Conservation (phyloP, 2,329 filamentous ascomycete genomes). For the Colletotrichum sp. region DNA sequence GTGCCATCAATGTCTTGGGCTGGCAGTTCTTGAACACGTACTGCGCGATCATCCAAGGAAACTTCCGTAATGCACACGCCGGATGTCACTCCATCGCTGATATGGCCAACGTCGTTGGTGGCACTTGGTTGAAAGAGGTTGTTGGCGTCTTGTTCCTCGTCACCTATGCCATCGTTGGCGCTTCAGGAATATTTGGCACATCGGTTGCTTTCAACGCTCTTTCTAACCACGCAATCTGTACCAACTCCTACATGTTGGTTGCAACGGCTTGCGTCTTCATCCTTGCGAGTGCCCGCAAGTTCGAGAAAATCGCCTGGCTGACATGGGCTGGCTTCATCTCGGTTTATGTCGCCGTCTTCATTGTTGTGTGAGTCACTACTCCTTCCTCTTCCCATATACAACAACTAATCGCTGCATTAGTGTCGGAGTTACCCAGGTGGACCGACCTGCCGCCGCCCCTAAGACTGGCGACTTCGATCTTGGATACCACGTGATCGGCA, state of each 20-base stretch:
- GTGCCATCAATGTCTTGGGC: slow-evolving; percentile 45
- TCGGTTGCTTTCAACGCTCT: slow-evolving; percentile 65
- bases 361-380: slow-evolving; percentile 49
- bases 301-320: slow-evolving; percentile 65
- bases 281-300: slow-evolving; percentile 59
- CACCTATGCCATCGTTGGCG: slow-evolving; percentile 61
- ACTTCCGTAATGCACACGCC: slow-evolving; percentile 41
- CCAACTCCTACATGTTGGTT: slow-evolving; percentile 61
- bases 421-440: slow-evolving; percentile 60
- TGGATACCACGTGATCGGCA: slow-evolving; percentile 59
- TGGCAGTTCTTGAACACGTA: slow-evolving; percentile 46
- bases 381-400: neutral
- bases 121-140: slow-evolving; percentile 54
- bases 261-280: slow-evolving; percentile 54
- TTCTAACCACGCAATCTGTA: slow-evolving; percentile 62
- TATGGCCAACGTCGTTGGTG: slow-evolving; percentile 63
- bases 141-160: slow-evolving; percentile 61
- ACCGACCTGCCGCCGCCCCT: slow-evolving; percentile 65
- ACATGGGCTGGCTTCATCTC: slow-evolving; percentile 65
- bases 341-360: slow-evolving; percentile 62
- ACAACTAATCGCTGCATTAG: slow-evolving; percentile 23
- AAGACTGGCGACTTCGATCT: slow-evolving; percentile 63
- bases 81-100: slow-evolving; percentile 51
- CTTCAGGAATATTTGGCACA: slow-evolving; percentile 63
- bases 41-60: slow-evolving; percentile 42